A percentile compares a stretch with the other conserved stretches of the same genome.
These are phyloP conservation scores for Aethionema arabicum DNA, from an alignment of 345 rosid genomes.

Conservation along the genomic window DNA sequence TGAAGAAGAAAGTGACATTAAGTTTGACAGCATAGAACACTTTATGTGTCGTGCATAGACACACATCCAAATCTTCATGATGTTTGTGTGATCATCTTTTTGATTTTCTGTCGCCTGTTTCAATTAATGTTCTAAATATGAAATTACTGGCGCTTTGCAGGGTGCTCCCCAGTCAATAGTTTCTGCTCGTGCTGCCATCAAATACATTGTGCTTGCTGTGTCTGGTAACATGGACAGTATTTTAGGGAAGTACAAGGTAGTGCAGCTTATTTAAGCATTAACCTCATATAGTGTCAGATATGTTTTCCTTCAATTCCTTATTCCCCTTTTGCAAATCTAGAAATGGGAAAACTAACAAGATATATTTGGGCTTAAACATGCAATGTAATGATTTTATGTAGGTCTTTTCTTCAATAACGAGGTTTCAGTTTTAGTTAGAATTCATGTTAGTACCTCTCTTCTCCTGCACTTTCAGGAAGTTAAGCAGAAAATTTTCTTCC, in stretches of 20 bases:
- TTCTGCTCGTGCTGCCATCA: conserved; percentile 74
- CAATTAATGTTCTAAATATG: conserved; percentile 1
- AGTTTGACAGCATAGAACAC: background rate
- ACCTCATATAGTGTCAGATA: conserved; percentile 1
- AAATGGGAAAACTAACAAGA: background rate
- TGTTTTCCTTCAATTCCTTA: conserved; percentile 1
- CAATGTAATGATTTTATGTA: background rate
- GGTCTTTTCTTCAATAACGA: background rate
- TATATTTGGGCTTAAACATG: background rate
- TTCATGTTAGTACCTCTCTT: background rate
- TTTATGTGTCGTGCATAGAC: conserved; percentile 4
- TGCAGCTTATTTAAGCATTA: background rate
- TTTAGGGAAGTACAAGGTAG: conserved; percentile 75
- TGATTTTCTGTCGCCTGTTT: background rate
- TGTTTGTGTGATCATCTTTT: background rate
- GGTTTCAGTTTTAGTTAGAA: background rate
- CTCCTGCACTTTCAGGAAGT: conserved; percentile 54
- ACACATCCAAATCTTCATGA: background rate
- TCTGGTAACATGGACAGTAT: conserved; percentile 84
- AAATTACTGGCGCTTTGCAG: conserved; percentile 39
- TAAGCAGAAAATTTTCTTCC: conserved; percentile 77
- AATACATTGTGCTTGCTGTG: conserved; percentile 69
- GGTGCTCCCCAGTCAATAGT: conserved; percentile 47
- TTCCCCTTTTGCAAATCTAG: background rate
- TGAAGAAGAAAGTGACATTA: background rate